phyloP scores from a whole-genome alignment of 192 early-diverging fungal species.

The Linnemannia hyalina region DNA sequence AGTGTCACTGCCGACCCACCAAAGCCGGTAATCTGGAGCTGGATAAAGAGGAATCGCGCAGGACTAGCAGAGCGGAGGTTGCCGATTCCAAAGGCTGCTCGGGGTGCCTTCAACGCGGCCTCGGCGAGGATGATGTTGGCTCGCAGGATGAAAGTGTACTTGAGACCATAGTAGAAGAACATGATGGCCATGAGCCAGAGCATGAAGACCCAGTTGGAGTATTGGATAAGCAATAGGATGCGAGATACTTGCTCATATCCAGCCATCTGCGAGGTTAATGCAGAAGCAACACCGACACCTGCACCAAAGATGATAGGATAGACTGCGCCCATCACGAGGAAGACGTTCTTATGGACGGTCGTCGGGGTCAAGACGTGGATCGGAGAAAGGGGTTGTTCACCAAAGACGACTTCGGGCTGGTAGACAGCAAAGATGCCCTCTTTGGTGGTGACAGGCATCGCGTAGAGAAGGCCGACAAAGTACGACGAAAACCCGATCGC shows the following conservation, averaged over 20 bases:
- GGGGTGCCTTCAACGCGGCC: slow-evolving; percentile 40
- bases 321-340: slow-evolving; percentile 45
- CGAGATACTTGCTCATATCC: slow-evolving; percentile 21
- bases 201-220: slow-evolving; percentile 51
- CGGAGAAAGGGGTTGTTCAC: slow-evolving; percentile 20
- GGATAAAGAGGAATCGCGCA: slow-evolving; percentile 47
- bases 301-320: slow-evolving; percentile 43
- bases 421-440: slow-evolving; percentile 51
- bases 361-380: slow-evolving; percentile 52
- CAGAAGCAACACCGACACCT: slow-evolving; percentile 36
- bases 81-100: slow-evolving; percentile 45
- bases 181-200: slow-evolving; percentile 52
- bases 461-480: slow-evolving; percentile 51
- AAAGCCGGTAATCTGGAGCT: slow-evolving; percentile 53
- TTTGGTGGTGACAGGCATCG: slow-evolving; percentile 45
- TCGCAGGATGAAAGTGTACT: slow-evolving; percentile 53
- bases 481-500: slow-evolving; percentile 51
- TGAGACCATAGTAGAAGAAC: slow-evolving; percentile 57
- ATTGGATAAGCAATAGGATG: slow-evolving; percentile 36
- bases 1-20: slow-evolving; percentile 31
- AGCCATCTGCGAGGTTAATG: slow-evolving; percentile 24
- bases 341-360: slow-evolving; percentile 44
- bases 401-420: slow-evolving; percentile 35
- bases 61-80: slow-evolving; percentile 44
- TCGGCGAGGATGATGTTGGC: slow-evolving; percentile 55